Conservation (phyloP, 441 rosid species). For the Populus hybrid region DNA sequence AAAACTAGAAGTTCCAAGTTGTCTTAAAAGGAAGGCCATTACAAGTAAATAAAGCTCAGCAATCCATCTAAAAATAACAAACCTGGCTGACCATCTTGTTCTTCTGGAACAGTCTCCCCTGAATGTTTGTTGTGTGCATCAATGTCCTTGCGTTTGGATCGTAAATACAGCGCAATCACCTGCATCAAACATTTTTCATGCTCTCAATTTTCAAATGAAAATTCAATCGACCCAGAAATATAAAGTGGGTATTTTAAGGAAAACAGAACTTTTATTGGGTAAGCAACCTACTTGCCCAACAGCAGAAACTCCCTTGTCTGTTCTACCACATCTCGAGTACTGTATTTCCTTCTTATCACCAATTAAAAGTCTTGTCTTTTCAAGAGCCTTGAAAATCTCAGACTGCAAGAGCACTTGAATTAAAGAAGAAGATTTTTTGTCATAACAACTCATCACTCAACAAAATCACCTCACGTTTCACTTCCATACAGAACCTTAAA, state of each 20-base stretch:
- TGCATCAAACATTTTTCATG: conserved; percentile 33
- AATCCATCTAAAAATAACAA: conserved; percentile 6
- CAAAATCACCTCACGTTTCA: neutral
- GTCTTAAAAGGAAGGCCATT: neutral
- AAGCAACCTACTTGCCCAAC: conserved; percentile 76
- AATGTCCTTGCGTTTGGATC: conserved; percentile 57
- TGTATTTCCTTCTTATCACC: conserved; percentile 69
- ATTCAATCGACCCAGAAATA: neutral
- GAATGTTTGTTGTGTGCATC: conserved; percentile 21
- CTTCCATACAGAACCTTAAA: neutral
- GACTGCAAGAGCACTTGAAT: conserved; percentile 19
- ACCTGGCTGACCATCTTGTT: conserved; percentile 37
- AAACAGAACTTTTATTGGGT: neutral
- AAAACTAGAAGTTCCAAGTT: neutral
- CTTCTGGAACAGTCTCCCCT: conserved; percentile 27
- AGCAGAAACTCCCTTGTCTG: conserved; percentile 93
- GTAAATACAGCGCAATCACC: conserved; percentile 77
- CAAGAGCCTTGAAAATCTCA: conserved; percentile 30
- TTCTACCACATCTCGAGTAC: conserved; percentile 95
- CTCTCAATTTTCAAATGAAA: conserved; percentile 10
- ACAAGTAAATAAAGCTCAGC: conserved; percentile 13
- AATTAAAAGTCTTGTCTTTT: conserved; percentile 64
- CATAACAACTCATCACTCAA: neutral
- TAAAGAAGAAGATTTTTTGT: neutral
- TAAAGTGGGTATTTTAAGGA: neutral